Percentiles rank a stretch among this genome's conserved stretches.
phyloP scores from a whole-genome alignment of 495 filamentous ascomycete genomes.

The Xeromyces bisporus region DNA sequence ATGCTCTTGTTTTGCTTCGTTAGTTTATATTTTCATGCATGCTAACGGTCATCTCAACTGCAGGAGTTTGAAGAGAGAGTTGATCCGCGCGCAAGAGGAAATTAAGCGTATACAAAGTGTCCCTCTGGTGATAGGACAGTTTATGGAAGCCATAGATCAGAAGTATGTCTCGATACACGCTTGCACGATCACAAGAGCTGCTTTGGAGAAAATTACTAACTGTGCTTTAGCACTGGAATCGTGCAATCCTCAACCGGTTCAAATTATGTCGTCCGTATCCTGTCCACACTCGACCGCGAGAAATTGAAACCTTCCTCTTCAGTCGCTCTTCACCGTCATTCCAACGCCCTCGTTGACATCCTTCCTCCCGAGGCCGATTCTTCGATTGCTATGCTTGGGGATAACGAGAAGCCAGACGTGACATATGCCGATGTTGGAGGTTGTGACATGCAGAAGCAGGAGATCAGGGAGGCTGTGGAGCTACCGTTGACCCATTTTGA shows the following conservation, averaged over 20 bases:
- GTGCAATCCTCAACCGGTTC: slow-evolving; percentile 96
- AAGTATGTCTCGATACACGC: slow-evolving; percentile 43
- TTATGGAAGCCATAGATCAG: slow-evolving; percentile 99
- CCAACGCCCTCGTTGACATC: slow-evolving; percentile 95
- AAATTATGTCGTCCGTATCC: slow-evolving; percentile 96
- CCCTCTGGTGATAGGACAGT: slow-evolving; percentile 93
- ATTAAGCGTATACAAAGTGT: slow-evolving; percentile 99
- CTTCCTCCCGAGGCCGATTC: slow-evolving; percentile 95
- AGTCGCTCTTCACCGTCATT: slow-evolving; percentile 93
- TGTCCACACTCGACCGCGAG: slow-evolving; percentile 96
- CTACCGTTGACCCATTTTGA: slow-evolving; percentile 93
- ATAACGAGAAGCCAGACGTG: slow-evolving; percentile 94
- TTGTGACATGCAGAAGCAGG: slow-evolving; percentile 98
- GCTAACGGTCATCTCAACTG: slow-evolving; percentile 2
- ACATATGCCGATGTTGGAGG: slow-evolving; percentile 97
- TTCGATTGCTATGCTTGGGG: slow-evolving; percentile 93
- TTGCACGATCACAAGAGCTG: no score
- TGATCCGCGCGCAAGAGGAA: slow-evolving; percentile 94
- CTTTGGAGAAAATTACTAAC: no score
- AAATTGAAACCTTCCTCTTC: slow-evolving; percentile 93
- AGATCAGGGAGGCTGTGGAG: slow-evolving; percentile 95
- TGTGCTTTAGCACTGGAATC: slow-evolving; percentile 63
- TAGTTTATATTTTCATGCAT: no score
- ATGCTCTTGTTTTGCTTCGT: no score
- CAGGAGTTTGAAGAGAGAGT: slow-evolving; percentile 90